phyloP scores from a whole-genome alignment of 164 flowering plant species.

The Magnolia changhungtana region DNA sequence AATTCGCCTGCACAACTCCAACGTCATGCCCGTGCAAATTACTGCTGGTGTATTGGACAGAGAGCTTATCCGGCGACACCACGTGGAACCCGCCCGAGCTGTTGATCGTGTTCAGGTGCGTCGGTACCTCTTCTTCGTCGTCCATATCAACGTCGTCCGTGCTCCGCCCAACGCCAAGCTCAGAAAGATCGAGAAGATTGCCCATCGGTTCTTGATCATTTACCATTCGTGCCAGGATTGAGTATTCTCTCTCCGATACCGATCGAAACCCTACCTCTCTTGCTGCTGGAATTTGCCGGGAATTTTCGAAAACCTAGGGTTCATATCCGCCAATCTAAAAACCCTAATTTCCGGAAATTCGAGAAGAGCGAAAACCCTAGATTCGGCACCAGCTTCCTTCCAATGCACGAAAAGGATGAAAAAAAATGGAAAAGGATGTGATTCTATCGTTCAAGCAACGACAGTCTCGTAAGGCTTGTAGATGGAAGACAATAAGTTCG shows the following conservation, averaged over 20 bases:
- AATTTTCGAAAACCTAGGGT: background rate
- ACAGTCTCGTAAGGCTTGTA: background rate
- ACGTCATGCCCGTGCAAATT: slow-evolving; percentile 87
- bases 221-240: slow-evolving; percentile 1
- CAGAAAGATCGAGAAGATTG: background rate
- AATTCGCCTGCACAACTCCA: slow-evolving; percentile 83
- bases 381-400: background rate
- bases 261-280: background rate
- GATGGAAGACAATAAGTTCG: background rate
- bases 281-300: background rate
- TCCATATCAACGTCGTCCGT: slow-evolving; percentile 18
- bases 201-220: background rate
- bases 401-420: background rate
- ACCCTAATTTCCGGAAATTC: background rate
- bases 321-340: background rate
- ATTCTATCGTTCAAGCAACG: background rate
- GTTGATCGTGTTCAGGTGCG: slow-evolving; percentile 77
- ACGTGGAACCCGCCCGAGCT: slow-evolving; percentile 80
- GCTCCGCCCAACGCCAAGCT: slow-evolving; percentile 4
- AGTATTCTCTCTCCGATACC: background rate
- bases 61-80: slow-evolving; percentile 73
- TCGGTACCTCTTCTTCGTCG: slow-evolving; percentile 45
- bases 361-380: background rate
- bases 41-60: slow-evolving; percentile 64
- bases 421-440: background rate